Percentiles rank a stretch among this genome's conserved stretches.
These are phyloP conservation scores for Scytalidium lignicola DNA, from an alignment of 2,329 filamentous ascomycete genomes.

Conservation along the genomic window DNA sequence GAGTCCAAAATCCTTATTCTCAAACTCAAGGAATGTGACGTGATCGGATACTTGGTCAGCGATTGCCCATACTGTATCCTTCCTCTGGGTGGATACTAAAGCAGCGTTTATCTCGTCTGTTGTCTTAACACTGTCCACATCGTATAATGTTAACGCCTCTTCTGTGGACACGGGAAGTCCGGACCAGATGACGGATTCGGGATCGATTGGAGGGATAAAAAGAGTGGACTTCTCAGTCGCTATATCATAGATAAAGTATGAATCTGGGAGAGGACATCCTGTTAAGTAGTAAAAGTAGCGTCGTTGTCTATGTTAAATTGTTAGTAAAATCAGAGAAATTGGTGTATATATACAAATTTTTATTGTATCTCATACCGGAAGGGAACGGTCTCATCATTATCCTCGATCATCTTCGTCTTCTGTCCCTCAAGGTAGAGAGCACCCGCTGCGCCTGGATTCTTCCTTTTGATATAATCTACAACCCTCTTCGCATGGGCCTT, in stretches of 20 bases:
- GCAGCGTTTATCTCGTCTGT: constrained; percentile 71
- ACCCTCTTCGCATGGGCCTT: constrained; percentile 83
- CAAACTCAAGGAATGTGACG: constrained; percentile 67
- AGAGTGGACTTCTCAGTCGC: constrained; percentile 68
- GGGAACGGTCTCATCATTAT: constrained; percentile 77
- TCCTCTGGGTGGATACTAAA: constrained; percentile 36
- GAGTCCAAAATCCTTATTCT: constrained; percentile 51
- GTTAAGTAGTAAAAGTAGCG: constrained; percentile 94
- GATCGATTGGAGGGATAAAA: constrained; percentile 84
- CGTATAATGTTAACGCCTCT: constrained; percentile 72
- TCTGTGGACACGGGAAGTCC: constrained; percentile 74
- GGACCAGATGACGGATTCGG: constrained; percentile 90
- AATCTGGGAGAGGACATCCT: constrained; percentile 75
- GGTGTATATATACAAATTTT: too few species aligned
- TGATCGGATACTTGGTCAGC: constrained; percentile 68
- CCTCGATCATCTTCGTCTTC: constrained; percentile 75
- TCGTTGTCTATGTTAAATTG: constrained; percentile 58
- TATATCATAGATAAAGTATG: constrained; percentile 77
- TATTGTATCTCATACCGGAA: constrained; percentile 56
- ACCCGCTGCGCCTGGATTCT: constrained; percentile 60
- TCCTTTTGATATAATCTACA: constrained; percentile 67
- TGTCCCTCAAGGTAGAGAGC: constrained; percentile 86
- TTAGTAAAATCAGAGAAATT: constrained; percentile 8
- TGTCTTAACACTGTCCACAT: constrained; percentile 72
- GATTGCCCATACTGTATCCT: constrained; percentile 67